These are phyloP conservation scores for Amanita rimosa DNA, from an alignment of 768 basidiomycete genomes.

Conservation along the genomic window DNA sequence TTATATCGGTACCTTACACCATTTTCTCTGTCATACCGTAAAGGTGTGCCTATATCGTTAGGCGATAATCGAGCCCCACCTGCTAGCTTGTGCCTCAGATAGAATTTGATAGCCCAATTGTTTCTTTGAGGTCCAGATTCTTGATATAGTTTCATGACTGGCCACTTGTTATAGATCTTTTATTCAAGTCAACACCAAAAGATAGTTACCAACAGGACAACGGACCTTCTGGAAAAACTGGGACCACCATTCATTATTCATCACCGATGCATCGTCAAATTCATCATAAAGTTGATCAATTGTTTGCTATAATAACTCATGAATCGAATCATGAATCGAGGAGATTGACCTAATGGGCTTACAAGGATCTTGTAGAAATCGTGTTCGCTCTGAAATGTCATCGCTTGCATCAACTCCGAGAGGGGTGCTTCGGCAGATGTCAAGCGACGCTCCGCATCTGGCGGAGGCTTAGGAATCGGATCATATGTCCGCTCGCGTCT, in stretches of 20 bases:
- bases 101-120: conserved; percentile 16
- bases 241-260: not conserved
- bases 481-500: conserved; percentile 3
- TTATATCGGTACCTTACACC: not conserved
- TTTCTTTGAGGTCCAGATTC: conserved; percentile 10
- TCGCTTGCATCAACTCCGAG: not conserved
- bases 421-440: not conserved
- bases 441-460: not conserved
- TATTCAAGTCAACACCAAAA: not conserved
- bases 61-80: not conserved
- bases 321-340: not conserved
- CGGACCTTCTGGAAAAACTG: not conserved
- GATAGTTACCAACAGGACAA: too few species aligned
- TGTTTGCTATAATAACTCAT: not conserved
- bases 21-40: not conserved
- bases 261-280: not conserved
- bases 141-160: not conserved
- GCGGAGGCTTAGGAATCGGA: conserved; percentile 2
- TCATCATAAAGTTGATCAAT: conserved; percentile 4
- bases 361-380: conserved; percentile 1
- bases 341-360: not conserved
- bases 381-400: conserved; percentile 1
- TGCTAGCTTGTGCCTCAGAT: conserved; percentile 10
- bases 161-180: conserved; percentile 1
- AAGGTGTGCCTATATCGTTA: not conserved